Base-by-base conservation (phyloP, 164 flowering plant genomes). In the Hamamelis virginiana region DNA sequence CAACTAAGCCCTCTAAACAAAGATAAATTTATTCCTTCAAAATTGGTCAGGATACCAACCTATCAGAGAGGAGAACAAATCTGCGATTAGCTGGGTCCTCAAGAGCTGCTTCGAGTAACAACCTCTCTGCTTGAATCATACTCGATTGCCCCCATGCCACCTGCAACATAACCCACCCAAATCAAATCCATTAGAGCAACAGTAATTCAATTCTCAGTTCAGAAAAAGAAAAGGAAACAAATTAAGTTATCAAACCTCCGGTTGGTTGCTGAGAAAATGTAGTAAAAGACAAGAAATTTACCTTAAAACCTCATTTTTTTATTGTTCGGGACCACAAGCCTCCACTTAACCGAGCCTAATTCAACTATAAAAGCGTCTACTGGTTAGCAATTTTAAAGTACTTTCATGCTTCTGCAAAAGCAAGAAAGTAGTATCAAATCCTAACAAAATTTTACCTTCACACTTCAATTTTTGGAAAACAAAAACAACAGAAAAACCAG, bases 101-200 rank as follows among this genome's bases (percentile, higher is more conserved):
- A 62, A 95, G 88, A 56, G 99, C 97, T 62, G 79, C 81, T 22
- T 62, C 89, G 47, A 95, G 72, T 60, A 95, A 78, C 77, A 92
- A 78, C 73, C 87, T 83, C 81, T 95, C 97, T 0, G 97, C 99
- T 72, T 78, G 77, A 72, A 95, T 89, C 99, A 92, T 92, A 80
- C 88, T 92, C 9, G 96, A 78, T 62, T 91, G 91, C 66, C 99
- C 99, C 99, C 97, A 95, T 16, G 22, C 80, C 50, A 95, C 99
- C 99, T 95, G 65, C 68, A 82, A 52, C 48, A 64, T n/a, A 13
- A 18, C 68, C 43, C 21, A 76, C 9, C 50, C 3, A 66, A 33
- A 8, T 52, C 57, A 80, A 71, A 38, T 22, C 19, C 52, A 53
- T 38, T 18, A 27, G 62, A 25, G 63, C 5, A 45, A 27, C 8